phyloP scores from a whole-genome alignment of 441 rosid species.

The Corymbia calophylla region DNA sequence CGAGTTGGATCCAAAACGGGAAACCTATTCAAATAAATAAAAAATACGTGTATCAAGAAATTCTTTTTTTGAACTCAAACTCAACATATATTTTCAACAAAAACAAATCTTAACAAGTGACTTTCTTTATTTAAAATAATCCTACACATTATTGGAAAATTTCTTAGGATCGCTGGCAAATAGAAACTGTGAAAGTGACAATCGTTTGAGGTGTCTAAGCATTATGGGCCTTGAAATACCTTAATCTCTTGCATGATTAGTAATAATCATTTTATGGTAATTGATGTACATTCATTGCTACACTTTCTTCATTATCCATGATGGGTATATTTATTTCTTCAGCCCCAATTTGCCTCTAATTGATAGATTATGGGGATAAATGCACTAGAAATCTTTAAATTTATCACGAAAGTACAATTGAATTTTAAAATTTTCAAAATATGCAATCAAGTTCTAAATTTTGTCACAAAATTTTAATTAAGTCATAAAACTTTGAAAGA shows the following conservation, averaged over 20 bases:
- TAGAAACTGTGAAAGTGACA: no score
- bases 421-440: no score
- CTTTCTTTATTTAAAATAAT: neutral
- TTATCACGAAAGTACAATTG: rapidly evolving
- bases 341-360: rapidly evolving
- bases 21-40: rapidly evolving
- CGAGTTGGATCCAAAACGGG: neutral
- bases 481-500: rapidly evolving
- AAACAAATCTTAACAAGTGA: neutral
- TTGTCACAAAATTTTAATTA: no score
- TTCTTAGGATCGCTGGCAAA: neutral
- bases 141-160: neutral
- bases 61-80: neutral
- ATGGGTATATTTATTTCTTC: neutral
- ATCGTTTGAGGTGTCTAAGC: neutral
- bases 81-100: rapidly evolving
- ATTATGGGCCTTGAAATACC: neutral
- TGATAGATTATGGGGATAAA: rapidly evolving
- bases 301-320: neutral
- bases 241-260: neutral
- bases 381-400: rapidly evolving
- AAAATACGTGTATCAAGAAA: neutral
- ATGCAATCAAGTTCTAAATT: no score
- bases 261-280: neutral
- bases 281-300: neutral